Percentiles rank a stretch among this genome's conserved stretches.
Conservation (phyloP, 345 rosid species). For the Hevea brasiliensis region DNA sequence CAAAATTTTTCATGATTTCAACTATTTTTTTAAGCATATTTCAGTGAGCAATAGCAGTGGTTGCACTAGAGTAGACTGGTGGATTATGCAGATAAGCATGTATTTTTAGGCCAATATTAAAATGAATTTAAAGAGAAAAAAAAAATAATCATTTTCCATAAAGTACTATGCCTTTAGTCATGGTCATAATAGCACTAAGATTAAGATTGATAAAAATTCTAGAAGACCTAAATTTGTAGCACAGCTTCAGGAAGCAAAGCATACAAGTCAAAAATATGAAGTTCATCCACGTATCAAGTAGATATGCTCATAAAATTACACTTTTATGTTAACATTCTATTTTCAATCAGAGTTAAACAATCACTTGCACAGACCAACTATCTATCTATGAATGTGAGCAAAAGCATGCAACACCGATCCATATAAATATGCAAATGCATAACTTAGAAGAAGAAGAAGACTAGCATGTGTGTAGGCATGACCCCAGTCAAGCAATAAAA, state of each 20-base stretch:
- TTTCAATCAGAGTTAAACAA: background rate
- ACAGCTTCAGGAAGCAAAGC: background rate
- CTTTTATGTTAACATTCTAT: background rate
- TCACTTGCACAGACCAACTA: background rate
- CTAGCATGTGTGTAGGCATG: background rate
- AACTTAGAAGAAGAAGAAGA: background rate
- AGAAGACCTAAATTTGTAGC: background rate
- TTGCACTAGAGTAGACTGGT: background rate
- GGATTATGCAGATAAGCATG: background rate
- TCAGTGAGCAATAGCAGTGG: background rate
- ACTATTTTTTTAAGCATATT: background rate
- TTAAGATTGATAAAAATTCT: background rate
- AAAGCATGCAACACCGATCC: no score
- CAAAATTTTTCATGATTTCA: background rate
- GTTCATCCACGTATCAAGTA: no score
- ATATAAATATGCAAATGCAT: background rate
- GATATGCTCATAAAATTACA: background rate
- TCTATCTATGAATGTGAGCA: background rate
- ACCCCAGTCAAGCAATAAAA: background rate
- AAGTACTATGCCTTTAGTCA: background rate
- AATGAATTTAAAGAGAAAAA: background rate
- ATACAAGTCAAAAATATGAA: background rate
- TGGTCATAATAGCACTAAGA: background rate
- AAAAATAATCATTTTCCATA: background rate
- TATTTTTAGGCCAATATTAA: background rate